Base-by-base conservation (phyloP, 1,139 yeast species). In the Diutina rugosa region DNA sequence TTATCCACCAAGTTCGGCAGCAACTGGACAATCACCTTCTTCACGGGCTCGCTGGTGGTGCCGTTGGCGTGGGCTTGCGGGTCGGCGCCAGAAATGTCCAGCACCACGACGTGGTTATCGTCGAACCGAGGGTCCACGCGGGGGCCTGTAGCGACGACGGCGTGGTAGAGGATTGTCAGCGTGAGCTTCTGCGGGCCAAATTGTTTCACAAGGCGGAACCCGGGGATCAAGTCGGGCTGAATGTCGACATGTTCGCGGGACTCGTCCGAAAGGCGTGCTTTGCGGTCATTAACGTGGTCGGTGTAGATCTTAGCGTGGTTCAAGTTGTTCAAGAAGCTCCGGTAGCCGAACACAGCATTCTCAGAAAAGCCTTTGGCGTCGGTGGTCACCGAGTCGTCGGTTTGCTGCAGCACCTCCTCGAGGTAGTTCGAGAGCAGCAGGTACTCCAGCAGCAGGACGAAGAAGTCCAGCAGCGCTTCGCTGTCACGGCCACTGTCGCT, bases 291-390 rank as follows among this genome's bases (percentile, higher is more conserved):
- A 47, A 71, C 61, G 59, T 61, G 68, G 44, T 63, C 62, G 46
- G 60, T 59, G 44, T 69, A 70, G 56, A 66, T 66, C 44, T 64
- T 56, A 21, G 62, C 63, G 57, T 68, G 67, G 60, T 66, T 65
- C 48, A 70, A 63, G 59, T 69, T 67, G 55, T 64, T 68, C 35
- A 70, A 62, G 58, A 66, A 71, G 48, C 72, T 69, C 56, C 61
- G 62, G 59, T 57, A 59, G 26, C 62, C 63, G 52, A 47, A 35
- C 21, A 55, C 53, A 2, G 53, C 53, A 18, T 49, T 49, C 18
- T 49, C 53, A 12, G 45, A 32, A 10, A 32, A 49, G n/a, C 53
- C 41, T 38, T 49, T 10, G 26, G 14, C 28, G 7, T 49, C 53
- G 21, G 26, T 32, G 21, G 28, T 9, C 8, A 10, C n/a, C 16